These are phyloP conservation scores for Auricularia auricula-judae DNA, from an alignment of 768 basidiomycete species.

Conservation along the genomic window DNA sequence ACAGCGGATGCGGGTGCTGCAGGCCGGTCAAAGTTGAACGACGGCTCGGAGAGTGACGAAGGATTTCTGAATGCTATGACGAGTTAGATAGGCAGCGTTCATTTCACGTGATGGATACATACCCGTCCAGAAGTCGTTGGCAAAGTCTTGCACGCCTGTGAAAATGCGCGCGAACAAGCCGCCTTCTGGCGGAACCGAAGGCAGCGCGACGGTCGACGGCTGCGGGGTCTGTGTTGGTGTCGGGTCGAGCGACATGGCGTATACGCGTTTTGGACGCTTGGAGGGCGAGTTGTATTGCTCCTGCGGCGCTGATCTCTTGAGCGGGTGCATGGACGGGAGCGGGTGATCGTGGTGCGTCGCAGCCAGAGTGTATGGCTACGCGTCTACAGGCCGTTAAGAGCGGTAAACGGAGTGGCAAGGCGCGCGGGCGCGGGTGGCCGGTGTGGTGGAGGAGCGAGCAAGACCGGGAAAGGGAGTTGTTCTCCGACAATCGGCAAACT, in stretches of 20 bases:
- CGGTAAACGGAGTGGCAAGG: no score
- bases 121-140: not conserved
- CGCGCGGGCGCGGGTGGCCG: no score
- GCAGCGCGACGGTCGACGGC: constrained; percentile 35
- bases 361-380: not conserved
- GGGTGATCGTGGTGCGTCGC: not conserved
- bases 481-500: no score
- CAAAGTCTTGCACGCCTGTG: not conserved
- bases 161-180: not conserved
- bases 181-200: constrained; percentile 15
- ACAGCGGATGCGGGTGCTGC: not conserved
- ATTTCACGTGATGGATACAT: not conserved
- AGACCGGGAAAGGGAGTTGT: no score
- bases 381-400: no score
- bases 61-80: not conserved
- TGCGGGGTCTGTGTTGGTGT: constrained; percentile 7
- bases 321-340: not conserved
- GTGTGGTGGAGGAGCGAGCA: no score
- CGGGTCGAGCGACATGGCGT: not conserved
- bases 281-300: not conserved
- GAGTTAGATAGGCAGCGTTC: not conserved
- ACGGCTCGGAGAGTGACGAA: not conserved
- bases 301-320: not conserved
- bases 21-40: not conserved
- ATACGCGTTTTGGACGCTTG: not conserved